These are phyloP conservation scores for Vitis amurensis DNA, from an alignment of 164 flowering plant species.

Conservation along the genomic window DNA sequence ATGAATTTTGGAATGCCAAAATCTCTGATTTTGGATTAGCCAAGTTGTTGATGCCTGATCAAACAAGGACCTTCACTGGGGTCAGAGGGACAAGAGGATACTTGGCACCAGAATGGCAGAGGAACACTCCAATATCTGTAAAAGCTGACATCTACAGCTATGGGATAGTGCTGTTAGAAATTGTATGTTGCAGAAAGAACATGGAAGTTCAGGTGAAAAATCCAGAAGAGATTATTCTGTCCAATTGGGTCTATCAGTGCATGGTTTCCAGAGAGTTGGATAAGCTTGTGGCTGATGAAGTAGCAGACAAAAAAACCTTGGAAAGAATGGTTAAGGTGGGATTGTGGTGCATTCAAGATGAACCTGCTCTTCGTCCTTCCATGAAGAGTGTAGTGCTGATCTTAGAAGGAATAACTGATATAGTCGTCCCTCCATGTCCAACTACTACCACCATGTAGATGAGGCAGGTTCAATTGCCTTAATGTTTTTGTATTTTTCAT, in stretches of 20 bases:
- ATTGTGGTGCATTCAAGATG: slow-evolving; percentile 40
- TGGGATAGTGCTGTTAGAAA: slow-evolving; percentile 36
- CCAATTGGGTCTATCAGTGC: slow-evolving; percentile 20
- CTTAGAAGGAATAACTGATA: slow-evolving; percentile 36
- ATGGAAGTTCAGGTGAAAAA: slow-evolving; percentile 10
- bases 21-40: slow-evolving; percentile 40
- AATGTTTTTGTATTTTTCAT: too few relatives aligned
- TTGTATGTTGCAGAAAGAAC: slow-evolving; percentile 22
- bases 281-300: slow-evolving; percentile 15
- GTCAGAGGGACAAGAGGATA: slow-evolving; percentile 34
- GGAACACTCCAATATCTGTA: slow-evolving; percentile 21
- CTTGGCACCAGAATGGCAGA: slow-evolving; percentile 37
- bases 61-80: slow-evolving; percentile 19
- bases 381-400: slow-evolving; percentile 39
- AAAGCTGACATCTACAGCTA: slow-evolving; percentile 41
- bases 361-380: slow-evolving; percentile 35
- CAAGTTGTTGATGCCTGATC: slow-evolving; percentile 28
- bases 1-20: slow-evolving; percentile 18
- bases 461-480: not conserved
- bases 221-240: slow-evolving; percentile 21
- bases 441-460: slow-evolving; percentile 1
- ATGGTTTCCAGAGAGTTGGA: slow-evolving; percentile 12
- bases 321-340: slow-evolving; percentile 33
- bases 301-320: slow-evolving; percentile 12
- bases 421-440: slow-evolving; percentile 27